These are phyloP conservation scores for Candida ficus DNA, from an alignment of 805 yeast species.

Conservation along the genomic window DNA sequence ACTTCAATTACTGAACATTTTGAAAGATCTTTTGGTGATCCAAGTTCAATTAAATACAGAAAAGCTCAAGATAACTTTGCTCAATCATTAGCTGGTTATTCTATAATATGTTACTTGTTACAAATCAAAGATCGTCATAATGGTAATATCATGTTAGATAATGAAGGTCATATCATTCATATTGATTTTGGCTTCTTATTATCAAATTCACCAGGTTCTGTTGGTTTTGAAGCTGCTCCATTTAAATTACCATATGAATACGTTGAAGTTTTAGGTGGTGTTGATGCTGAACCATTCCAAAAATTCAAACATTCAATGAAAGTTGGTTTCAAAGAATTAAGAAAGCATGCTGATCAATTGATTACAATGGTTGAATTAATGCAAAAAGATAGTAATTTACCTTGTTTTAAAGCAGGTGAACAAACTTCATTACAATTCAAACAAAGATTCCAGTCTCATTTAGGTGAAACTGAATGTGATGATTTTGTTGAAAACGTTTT, in stretches of 20 bases:
- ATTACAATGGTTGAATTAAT: slow-evolving; percentile 85
- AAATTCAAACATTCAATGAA: slow-evolving; percentile 61
- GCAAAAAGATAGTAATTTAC: slow-evolving; percentile 86
- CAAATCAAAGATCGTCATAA: slow-evolving; percentile 96
- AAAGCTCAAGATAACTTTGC: slow-evolving; percentile 85
- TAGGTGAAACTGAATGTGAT: slow-evolving; percentile 69
- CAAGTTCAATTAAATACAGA: slow-evolving; percentile 46
- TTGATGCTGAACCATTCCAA: slow-evolving; percentile 52
- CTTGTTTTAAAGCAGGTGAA: slow-evolving; percentile 87
- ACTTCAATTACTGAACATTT: slow-evolving; percentile 79
- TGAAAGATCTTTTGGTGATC: slow-evolving; percentile 65
- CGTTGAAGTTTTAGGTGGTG: slow-evolving; percentile 82
- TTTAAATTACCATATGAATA: slow-evolving; percentile 90
- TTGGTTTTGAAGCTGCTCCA: slow-evolving; percentile 97
- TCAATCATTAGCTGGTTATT: slow-evolving; percentile 83
- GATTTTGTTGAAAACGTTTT: slow-evolving; percentile 70
- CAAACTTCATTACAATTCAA: slow-evolving; percentile 72
- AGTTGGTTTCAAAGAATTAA: slow-evolving; percentile 65
- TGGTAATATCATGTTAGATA: slow-evolving; percentile 95
- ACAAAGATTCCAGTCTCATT: slow-evolving; percentile 76
- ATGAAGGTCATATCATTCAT: slow-evolving; percentile 91
- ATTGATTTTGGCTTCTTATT: slow-evolving; percentile 93
- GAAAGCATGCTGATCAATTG: slow-evolving; percentile 69
- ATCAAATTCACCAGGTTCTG: slow-evolving; percentile 94
- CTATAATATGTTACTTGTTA: slow-evolving; percentile 80